Conservation (phyloP, 2,329 filamentous ascomycete genomes). For the Verticillium longisporum region DNA sequence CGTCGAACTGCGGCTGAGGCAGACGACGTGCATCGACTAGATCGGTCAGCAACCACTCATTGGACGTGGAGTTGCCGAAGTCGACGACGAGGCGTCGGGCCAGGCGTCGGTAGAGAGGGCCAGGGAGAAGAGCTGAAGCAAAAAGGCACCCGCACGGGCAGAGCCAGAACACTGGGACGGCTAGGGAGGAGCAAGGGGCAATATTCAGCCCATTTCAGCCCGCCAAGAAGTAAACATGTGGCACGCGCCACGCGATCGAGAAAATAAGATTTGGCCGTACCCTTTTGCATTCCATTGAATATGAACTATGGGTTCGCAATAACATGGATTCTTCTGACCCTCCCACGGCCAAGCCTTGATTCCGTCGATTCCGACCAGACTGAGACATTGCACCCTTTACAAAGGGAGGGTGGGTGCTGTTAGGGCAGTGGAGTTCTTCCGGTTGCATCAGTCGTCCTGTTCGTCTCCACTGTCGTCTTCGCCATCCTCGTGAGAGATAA, state of each 20-base stretch:
- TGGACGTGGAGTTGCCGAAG: not conserved
- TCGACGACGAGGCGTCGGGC: not conserved
- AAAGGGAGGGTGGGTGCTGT: not conserved
- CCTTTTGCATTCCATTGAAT: not conserved
- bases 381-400: not conserved
- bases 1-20: not conserved
- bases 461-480: conserved; percentile 33
- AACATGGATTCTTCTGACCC: not conserved
- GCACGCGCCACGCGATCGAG: not conserved
- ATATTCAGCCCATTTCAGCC: not conserved
- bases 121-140: not conserved
- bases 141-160: not conserved
- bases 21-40: not conserved
- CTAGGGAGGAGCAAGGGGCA: not conserved
- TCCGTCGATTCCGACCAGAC: not conserved
- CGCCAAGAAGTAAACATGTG: not conserved
- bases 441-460: conserved; percentile 15
- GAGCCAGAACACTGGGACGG: not conserved
- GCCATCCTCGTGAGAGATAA: conserved; percentile 53
- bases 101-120: not conserved
- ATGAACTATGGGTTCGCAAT: not conserved
- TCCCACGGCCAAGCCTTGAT: not conserved
- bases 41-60: not conserved
- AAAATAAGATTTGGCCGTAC: not conserved
- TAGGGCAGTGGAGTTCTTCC: not conserved